These are phyloP conservation scores for Onygena corvina DNA, from an alignment of 2,329 filamentous ascomycete species.

Conservation along the genomic window DNA sequence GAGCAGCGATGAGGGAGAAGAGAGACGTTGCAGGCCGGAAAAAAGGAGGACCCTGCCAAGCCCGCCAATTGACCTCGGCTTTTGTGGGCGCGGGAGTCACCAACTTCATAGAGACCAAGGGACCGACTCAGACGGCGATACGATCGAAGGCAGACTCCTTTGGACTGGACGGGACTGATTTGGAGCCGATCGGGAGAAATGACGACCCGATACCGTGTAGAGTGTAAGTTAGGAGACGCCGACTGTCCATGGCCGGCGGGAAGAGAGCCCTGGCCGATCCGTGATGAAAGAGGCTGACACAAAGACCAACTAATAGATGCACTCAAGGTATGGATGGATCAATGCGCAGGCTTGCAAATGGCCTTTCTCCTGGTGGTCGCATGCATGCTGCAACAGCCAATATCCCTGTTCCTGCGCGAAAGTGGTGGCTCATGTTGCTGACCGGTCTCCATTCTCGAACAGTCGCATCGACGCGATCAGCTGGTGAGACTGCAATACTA, in stretches of 20 bases:
- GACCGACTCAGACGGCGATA: neutral
- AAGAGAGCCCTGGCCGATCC: neutral
- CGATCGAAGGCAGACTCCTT: neutral
- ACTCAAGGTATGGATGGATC: conserved; percentile 54
- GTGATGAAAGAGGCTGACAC: neutral
- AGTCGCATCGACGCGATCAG: conserved; percentile 85
- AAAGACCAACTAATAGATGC: conserved; percentile 40
- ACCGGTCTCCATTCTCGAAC: conserved; percentile 39
- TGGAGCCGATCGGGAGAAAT: conserved; percentile 23
- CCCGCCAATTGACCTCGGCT: no score
- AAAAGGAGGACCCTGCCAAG: no score
- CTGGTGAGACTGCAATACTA: conserved; percentile 50
- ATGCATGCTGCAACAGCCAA: neutral
- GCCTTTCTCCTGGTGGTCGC: no score
- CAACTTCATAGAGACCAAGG: no score
- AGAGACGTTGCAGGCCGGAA: no score
- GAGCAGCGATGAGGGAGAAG: no score
- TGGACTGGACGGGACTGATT: neutral
- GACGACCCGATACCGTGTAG: conserved; percentile 47
- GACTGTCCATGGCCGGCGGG: neutral
- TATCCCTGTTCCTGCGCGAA: neutral
- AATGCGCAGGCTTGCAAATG: no score
- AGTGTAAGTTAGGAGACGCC: conserved; percentile 47
- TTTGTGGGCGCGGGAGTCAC: no score
- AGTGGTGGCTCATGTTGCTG: neutral